Evolutionary conservation across 2,329 filamentous ascomycete genomes (phyloP), one percentile per base, ranked within the genome.

Genomic region (Pyrenochaeta sp.): DNA sequence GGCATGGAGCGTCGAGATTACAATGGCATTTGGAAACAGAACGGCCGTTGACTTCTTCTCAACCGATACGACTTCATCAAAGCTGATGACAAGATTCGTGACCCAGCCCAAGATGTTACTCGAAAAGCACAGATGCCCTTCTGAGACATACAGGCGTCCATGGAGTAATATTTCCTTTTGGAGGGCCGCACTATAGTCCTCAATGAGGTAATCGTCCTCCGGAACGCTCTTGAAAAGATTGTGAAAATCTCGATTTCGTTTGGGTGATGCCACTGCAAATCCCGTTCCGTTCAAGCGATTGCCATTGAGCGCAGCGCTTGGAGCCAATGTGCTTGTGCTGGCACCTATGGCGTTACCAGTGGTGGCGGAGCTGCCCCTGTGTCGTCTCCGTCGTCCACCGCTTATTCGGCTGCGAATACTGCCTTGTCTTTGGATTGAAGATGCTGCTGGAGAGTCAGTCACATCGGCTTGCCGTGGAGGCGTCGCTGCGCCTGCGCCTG

Each of bases 61-160:
- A 7, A 99, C 90, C 0, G 94, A 92, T 17, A 98, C 91, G 52
- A 99, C 91, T 75, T 99, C 95, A 71, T 99, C 95, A 73, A 99
- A 99, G 75, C 92, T 96, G 80, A 99, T 97, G 46, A 99, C 94
- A 36, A 99, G 81, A 1, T 95, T 99, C 0, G 95, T 99, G 18
- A 96, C 90, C 95, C 95, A 99, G 48, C 95, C 95, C 41, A 99
- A 85, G 62, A 99, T 99, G 73, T 99, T 99, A 81, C 95, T 98
- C 69, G 93, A 97, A 77, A 99, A 99, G 80, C 95, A 99, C 41
- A 99, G 87, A 72, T 99, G 94, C 10, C 94, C 93, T 78, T 99
- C 95, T 0, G 95, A 98, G 36, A 99, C 91, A 70, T 99, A 99
- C 12, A 99, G 83, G 35, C 95, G 86, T 5, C 95, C 95, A 64